Evolutionary conservation across 2,329 filamentous ascomycete species (phyloP).

Genomic region (Macrophomina tecta): DNA sequence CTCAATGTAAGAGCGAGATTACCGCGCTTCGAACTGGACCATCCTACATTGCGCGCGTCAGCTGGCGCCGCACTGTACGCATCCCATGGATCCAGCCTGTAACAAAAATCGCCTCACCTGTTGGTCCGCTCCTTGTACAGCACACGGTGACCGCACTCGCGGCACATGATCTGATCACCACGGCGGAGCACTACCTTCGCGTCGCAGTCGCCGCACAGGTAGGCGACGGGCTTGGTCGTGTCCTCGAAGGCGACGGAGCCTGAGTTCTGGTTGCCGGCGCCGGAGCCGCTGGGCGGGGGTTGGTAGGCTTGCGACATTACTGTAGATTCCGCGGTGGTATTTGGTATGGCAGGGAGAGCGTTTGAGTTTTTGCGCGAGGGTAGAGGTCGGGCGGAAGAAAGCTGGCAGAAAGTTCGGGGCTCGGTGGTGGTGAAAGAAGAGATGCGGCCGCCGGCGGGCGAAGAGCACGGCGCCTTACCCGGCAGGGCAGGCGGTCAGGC

Average conservation of each 20-base stretch:
- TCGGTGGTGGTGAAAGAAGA: not conserved
- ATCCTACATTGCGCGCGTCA: conserved; percentile 5
- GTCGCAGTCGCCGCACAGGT: conserved; percentile 82
- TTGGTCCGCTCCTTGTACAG: conserved; percentile 98
- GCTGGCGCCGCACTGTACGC: not conserved
- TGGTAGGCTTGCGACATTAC: conserved; percentile 30
- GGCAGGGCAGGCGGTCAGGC: conserved; percentile 19
- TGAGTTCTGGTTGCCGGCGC: conserved; percentile 27
- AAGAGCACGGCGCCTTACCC: not conserved
- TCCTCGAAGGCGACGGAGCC: conserved; percentile 60
- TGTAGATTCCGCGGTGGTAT: not conserved
- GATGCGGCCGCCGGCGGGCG: not conserved
- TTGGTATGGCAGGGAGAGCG: not conserved
- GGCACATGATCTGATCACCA: conserved; percentile 83
- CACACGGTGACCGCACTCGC: conserved; percentile 92
- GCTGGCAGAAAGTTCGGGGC: not conserved
- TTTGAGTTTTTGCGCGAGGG: not conserved
- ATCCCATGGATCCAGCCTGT: not conserved
- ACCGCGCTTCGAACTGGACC: conserved; percentile 98
- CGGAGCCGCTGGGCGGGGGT: conserved; percentile 26
- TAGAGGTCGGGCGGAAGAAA: not conserved
- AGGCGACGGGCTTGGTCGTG: conserved; percentile 53
- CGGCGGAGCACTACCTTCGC: conserved; percentile 76
- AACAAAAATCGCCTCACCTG: conserved; percentile 66
- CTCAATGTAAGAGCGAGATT: not conserved